A percentile compares a stretch with the other conserved stretches of the same genome.
phyloP scores from a whole-genome alignment of 2,329 filamentous ascomycete species.

The Thelonectria rubi region DNA sequence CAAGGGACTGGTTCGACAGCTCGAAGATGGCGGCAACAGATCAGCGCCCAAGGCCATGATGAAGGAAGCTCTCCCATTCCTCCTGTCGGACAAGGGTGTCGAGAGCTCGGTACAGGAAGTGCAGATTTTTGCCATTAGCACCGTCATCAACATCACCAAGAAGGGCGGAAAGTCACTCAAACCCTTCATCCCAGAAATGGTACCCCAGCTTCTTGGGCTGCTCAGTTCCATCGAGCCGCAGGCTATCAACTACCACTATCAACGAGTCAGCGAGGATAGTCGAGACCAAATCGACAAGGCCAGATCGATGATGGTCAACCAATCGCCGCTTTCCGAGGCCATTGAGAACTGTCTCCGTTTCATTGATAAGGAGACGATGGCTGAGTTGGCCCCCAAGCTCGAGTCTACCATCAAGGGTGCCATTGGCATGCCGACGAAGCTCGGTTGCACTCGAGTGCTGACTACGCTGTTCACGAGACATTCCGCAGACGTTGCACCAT shows the following conservation, averaged over 20 bases:
- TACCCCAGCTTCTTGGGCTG: slow-evolving; percentile 82
- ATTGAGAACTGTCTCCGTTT: slow-evolving; percentile 89
- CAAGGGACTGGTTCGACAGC: slow-evolving; percentile 82
- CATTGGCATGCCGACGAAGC: slow-evolving; percentile 91
- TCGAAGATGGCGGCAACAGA: slow-evolving; percentile 79
- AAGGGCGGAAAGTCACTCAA: slow-evolving; percentile 82
- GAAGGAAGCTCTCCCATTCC: slow-evolving; percentile 85
- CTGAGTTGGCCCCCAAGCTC: slow-evolving; percentile 74
- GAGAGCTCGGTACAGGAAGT: slow-evolving; percentile 91
- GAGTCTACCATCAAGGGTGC: slow-evolving; percentile 84
- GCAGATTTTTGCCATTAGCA: slow-evolving; percentile 81
- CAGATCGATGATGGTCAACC: slow-evolving; percentile 81
- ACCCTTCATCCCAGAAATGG: slow-evolving; percentile 82
- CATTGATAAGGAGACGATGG: slow-evolving; percentile 81
- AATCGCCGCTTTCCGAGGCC: slow-evolving; percentile 90
- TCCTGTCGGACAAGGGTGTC: slow-evolving; percentile 87
- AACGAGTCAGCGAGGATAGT: slow-evolving; percentile 87
- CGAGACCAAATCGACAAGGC: slow-evolving; percentile 91
- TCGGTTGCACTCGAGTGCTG: slow-evolving; percentile 86
- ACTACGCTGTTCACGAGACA: slow-evolving; percentile 86
- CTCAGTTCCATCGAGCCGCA: slow-evolving; percentile 90
- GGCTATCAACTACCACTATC: slow-evolving; percentile 89
- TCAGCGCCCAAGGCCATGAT: slow-evolving; percentile 82
- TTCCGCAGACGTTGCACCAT: slow-evolving; percentile 75
- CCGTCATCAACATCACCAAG: slow-evolving; percentile 89